Base-by-base conservation (phyloP, 768 basidiomycete species). In the Mycena capillaripes region DNA sequence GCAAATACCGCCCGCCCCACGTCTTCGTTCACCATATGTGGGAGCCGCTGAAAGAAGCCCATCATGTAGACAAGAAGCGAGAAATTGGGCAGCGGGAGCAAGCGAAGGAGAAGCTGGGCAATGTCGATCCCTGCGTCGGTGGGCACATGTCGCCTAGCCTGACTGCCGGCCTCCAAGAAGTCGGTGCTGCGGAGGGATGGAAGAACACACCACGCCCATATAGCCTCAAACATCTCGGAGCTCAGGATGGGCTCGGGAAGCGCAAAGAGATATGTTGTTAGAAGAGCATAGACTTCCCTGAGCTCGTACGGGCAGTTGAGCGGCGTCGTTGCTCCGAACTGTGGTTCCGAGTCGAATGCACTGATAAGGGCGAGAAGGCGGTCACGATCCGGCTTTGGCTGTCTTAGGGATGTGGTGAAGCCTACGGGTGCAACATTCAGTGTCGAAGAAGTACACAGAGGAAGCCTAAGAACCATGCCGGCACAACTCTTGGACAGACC, bases 31-130 rank as follows among this genome's bases (percentile, higher is more conserved):
- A 79, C 79, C 64, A 83, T 58, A 44, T 75, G 73, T 11, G 81
- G 80, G 1, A 85, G 82, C 70, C 85, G 85, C 42, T 82, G 82
- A 75, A 87, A 84, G 72, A 88, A 87, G 0, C 84, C 83, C 63
- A 87, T 77, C 44, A 87, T 78, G 72, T 87, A 87, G n/a, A 87
- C 79, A 21, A 88, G 70, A 4, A 86, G 74, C 1, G 82, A 84
- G 68, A 86, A 83, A 46, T 86, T 82, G 7, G 86, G 81, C 4
- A 83, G 79, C 10, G 87, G 86, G 7, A 88, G 80, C 8, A 88
- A 80, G n/a, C 82, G 84, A 23, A 87, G 76, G 29, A 86, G 74
- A 16, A 83, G 77, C 62, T 82, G 83, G 0, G 82, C 82, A 36
- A 81, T 76, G 9, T 68, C 74, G 42, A 84, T 80, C 14, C 77